A percentile compares a stretch with the other conserved stretches of the same genome.
These are phyloP conservation scores for Skeletonema costatum DNA, from an alignment of 108 stramenopile species.

Conservation along the genomic window DNA sequence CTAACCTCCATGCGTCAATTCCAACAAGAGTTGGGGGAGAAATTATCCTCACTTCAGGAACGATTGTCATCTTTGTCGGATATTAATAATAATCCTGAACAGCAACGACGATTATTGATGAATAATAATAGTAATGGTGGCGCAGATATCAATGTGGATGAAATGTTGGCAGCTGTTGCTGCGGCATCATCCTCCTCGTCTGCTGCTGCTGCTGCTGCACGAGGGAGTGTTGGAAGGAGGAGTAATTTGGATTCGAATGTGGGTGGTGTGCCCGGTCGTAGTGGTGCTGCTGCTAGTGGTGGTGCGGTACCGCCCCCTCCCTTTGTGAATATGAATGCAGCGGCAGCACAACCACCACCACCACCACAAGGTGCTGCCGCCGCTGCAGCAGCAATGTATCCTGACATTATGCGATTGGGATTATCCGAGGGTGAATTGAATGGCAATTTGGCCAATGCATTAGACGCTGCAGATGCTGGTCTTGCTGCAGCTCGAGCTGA, in stretches of 20 bases:
- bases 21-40: slow-evolving; percentile 24
- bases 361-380: neutral
- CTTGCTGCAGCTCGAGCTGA: neutral
- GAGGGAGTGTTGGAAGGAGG: neutral
- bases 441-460: neutral
- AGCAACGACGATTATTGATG: neutral
- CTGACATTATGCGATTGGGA: neutral
- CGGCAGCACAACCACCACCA: neutral
- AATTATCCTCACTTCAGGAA: slow-evolving; percentile 9
- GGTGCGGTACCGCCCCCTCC: neutral
- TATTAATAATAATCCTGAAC: neutral
- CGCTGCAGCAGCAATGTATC: neutral
- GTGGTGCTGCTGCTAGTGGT: neutral
- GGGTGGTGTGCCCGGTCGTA: neutral
- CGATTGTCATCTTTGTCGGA: slow-evolving; percentile 6
- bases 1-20: slow-evolving; percentile 18
- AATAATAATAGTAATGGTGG: neutral
- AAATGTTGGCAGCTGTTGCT: slow-evolving; percentile 1
- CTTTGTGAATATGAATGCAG: neutral
- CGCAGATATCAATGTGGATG: slow-evolving; percentile 1
- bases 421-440: neutral
- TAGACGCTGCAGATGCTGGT: neutral
- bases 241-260: neutral
- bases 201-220: neutral
- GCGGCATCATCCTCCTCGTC: neutral